Conservation (phyloP, 2,329 filamentous ascomycete genomes). For the Cercospora canescens region DNA sequence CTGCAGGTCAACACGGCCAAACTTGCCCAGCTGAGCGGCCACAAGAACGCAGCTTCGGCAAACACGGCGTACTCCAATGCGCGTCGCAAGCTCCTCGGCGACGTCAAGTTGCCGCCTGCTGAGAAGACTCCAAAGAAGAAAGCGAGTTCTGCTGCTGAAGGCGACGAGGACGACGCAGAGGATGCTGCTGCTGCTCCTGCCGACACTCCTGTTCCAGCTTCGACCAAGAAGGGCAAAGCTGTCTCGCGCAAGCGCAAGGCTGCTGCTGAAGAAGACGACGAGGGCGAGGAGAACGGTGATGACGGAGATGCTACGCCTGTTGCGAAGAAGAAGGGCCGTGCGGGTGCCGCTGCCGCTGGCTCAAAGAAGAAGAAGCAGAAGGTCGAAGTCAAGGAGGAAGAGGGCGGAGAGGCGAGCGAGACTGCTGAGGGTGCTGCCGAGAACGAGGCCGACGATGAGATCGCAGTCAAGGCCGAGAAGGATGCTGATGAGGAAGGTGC, state of each 20-base stretch:
- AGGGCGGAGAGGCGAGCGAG: not conserved
- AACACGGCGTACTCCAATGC: constrained; percentile 53
- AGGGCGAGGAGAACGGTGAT: not conserved
- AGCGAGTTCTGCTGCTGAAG: not conserved
- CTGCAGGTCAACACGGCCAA: constrained; percentile 27
- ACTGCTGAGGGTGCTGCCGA: not conserved
- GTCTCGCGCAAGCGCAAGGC: constrained; percentile 1
- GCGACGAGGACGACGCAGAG: not conserved
- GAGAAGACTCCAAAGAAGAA: not conserved
- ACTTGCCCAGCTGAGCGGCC: constrained; percentile 18
- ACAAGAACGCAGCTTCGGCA: constrained; percentile 24
- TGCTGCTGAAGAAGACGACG: not conserved
- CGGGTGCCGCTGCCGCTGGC: not conserved
- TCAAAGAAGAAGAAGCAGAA: constrained; percentile 5
- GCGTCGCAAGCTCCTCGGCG: constrained; percentile 76
- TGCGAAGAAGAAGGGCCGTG: constrained; percentile 4
- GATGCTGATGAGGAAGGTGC: not conserved
- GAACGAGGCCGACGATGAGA: not conserved
- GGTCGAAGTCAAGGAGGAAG: not conserved
- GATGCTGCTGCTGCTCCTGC: not conserved
- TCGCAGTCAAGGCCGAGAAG: constrained; percentile 5
- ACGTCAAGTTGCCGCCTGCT: not conserved
- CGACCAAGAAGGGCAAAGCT: constrained; percentile 1
- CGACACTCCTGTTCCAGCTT: not conserved
- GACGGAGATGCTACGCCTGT: not conserved